Base-by-base conservation (phyloP, 768 basidiomycete genomes). In the Pholiota microspora region DNA sequence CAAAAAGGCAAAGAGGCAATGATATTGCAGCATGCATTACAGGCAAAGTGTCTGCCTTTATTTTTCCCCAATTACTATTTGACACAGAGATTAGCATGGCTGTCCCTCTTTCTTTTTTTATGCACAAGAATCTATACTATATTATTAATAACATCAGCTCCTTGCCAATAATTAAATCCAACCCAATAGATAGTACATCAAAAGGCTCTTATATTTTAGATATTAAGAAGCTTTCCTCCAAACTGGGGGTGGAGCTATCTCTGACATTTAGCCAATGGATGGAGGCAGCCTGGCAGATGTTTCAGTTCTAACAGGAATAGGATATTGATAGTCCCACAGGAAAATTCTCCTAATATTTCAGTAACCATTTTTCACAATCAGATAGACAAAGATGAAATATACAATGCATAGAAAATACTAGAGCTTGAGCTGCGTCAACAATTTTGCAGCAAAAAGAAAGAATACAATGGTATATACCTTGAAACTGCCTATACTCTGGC, bases 51-150 rank as follows among this genome's bases (percentile, higher is more conserved):
- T n/a, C 48, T 2, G 0, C 29, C 2, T 31, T 58, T 10, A 47
- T 55, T 21, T 59, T 59, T 34, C 50, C 57, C 4, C 31, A 63
- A 12, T 54, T 55, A 18, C 31, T 63, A 21, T 63, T 56, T 49
- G 50, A 53, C 9, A 63, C 59, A 2, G 55, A 63, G 24, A 7
- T 36, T 18, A 4, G 29, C 10, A 45, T 56, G 3, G 16, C 50
- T 1, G 15, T 57, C 3, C 59, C 58, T 1, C 45, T 59, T 6
- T 21, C 56, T 7, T 63, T 60, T 23, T 63, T 60, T 25, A n/a
- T 48, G 13, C 12, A 49, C 24, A 10, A 47, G 28, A 47, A 47
- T 6, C 25, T 47, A 2, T n/a, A 27, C 16, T 13, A 28, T n/a
- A 47, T 47, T 29, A 35, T 35, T 35, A n/a, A 35, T 9, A 10